Base-by-base conservation (phyloP, 768 basidiomycete species). In the Mycena maculata region DNA sequence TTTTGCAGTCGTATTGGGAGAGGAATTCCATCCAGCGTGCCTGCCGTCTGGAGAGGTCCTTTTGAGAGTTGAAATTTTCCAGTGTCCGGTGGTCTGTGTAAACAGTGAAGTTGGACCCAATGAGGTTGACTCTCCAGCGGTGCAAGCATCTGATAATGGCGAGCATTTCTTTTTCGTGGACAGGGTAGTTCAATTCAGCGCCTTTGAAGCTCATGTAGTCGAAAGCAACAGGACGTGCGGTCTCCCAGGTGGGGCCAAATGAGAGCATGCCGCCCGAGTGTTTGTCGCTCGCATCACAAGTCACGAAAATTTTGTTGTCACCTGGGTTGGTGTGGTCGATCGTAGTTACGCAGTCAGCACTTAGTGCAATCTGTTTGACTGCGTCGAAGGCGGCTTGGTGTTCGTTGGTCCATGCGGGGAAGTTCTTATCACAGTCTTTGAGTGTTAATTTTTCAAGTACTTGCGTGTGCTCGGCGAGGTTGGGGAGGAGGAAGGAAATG, bases 251-350 rank as follows among this genome's bases (percentile, higher is more conserved):
- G 0, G 47, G 62, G 0, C 79, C 77, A 11, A 53, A 79, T 0
- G 69, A 69, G 0, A 81, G 66, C 0, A 77, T 60, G 0, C 72
- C 78, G 4, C 80, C 78, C 0, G 75, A 75, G 4, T 75, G 52
- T 16, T 31, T 59, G 23, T 80, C 73, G 30, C 72, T 75, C 0
- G 79, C 78, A 55, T 81, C 76, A 8, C 57, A 61, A 2, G 75
- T 75, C 0, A 82, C 72, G 48, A 78, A 82, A 31, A 81, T 79
- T 16, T 73, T 65, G 56, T 79, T 78, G 0, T 74, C 60, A 1
- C 69, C 72, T 1, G 70, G 70, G 22, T 80, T 69, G 0, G 74
- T 52, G 56, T 83, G 78, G 57, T 82, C 72, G 25, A 83, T 81
- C 0, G 68, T 68, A 0, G 76, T 82, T 0, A 81, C 70, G 45